Percentiles rank a stretch among this genome's conserved stretches.
phyloP scores from a whole-genome alignment of 768 basidiomycete species.

The Boletus rubescentipes region DNA sequence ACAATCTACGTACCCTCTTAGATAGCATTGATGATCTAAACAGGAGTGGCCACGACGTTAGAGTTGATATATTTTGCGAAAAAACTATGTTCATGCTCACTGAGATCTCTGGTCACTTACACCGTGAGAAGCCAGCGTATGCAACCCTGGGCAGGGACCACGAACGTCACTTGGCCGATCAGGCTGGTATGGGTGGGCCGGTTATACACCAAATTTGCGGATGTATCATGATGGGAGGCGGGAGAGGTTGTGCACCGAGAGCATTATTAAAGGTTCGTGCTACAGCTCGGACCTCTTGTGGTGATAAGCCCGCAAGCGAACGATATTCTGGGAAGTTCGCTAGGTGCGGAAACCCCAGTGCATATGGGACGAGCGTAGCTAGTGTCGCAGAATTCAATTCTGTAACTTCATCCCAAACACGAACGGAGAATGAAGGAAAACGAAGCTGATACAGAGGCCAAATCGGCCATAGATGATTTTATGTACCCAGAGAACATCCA shows the following conservation, averaged over 20 bases:
- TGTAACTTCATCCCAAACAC: constrained; percentile 1
- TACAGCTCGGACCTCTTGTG: constrained; percentile 12
- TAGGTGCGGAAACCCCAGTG: constrained; percentile 5
- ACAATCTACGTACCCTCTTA: constrained; percentile 13
- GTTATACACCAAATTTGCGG: constrained; percentile 22
- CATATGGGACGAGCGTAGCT: background rate
- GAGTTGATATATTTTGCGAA: constrained; percentile 16
- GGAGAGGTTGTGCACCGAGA: constrained; percentile 20
- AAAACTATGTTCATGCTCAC: background rate
- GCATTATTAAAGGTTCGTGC: constrained; percentile 7
- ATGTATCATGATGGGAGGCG: constrained; percentile 19
- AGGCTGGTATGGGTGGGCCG: constrained; percentile 6
- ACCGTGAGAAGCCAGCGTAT: constrained; percentile 26
- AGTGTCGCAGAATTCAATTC: background rate
- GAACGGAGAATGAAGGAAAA: background rate
- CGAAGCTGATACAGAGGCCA: no score
- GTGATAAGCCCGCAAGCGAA: constrained; percentile 18
- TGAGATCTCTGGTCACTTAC: constrained; percentile 4
- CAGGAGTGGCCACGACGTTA: constrained; percentile 17
- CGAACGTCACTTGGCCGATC: constrained; percentile 15
- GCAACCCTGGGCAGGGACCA: constrained; percentile 24
- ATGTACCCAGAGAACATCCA: background rate
- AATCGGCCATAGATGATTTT: background rate
- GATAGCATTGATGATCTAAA: constrained; percentile 20
- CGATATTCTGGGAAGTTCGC: constrained; percentile 14